Evolutionary conservation across 192 early-diverging fungal species (phyloP).

Genomic region (Coemansia sp.): DNA sequence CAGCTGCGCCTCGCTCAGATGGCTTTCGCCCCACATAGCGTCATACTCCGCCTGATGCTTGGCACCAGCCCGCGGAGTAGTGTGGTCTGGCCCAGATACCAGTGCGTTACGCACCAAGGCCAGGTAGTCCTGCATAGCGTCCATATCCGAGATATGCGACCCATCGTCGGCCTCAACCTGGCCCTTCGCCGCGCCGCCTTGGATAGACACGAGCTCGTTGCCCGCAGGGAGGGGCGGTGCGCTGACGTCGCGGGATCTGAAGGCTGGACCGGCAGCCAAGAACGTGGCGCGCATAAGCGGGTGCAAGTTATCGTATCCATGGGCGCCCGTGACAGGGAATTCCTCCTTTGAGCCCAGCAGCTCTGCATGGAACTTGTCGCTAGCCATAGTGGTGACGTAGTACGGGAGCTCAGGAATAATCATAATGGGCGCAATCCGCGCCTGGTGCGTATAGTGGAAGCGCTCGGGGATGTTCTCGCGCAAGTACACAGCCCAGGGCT

Average conservation of each 20-base stretch:
- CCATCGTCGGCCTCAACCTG: constrained; percentile 18
- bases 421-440: constrained; percentile 73
- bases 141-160: constrained; percentile 37
- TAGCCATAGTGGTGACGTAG: constrained; percentile 51
- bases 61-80: background rate
- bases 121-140: constrained; percentile 39
- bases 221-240: constrained; percentile 4
- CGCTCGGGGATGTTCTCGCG: constrained; percentile 68
- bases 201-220: background rate
- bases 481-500: constrained; percentile 65
- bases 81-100: constrained; percentile 2
- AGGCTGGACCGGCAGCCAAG: constrained; percentile 72
- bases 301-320: constrained; percentile 80
- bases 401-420: constrained; percentile 67
- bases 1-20: constrained; percentile 9
- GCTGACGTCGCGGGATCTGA: constrained; percentile 26
- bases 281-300: constrained; percentile 84
- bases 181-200: background rate
- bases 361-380: constrained; percentile 11
- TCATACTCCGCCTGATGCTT: constrained; percentile 35
- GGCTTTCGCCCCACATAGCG: constrained; percentile 28
- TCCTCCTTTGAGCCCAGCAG: constrained; percentile 4
- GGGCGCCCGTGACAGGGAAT: constrained; percentile 58
- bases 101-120: constrained; percentile 34
- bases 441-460: constrained; percentile 68